phyloP scores from a whole-genome alignment of 192 early-diverging fungal species.

The Coemansia sp. region DNA sequence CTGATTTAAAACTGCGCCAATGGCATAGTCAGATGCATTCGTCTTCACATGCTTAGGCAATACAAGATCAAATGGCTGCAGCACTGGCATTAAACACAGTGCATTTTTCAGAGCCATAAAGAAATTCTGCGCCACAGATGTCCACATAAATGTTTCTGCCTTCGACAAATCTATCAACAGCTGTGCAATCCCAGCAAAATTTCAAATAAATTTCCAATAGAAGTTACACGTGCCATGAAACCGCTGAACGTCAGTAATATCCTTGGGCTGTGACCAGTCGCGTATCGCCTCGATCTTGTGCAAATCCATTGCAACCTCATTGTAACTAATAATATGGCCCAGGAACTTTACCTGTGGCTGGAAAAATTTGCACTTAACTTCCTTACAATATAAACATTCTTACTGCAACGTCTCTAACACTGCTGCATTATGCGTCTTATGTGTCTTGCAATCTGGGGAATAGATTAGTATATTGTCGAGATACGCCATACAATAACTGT shows the following conservation, averaged over 20 bases:
- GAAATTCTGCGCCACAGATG: too few species aligned
- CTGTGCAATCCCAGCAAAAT: too few species aligned
- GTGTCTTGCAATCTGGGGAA: neutral
- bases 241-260: too few species aligned
- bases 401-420: neutral
- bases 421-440: neutral
- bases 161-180: too few species aligned
- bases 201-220: too few species aligned
- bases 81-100: too few species aligned
- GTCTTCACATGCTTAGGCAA: constrained; percentile 3
- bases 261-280: too few species aligned
- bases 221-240: too few species aligned
- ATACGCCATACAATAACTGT: neutral
- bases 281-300: too few species aligned
- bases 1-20: constrained; percentile 13
- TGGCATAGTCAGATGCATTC: constrained; percentile 2
- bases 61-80: too few species aligned
- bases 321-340: neutral
- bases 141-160: too few species aligned
- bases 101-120: too few species aligned
- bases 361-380: constrained; percentile 2
- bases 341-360: constrained; percentile 11
- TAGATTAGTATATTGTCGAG: neutral
- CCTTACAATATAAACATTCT: neutral
- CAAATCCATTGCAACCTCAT: neutral